Evolutionary conservation across 2,329 filamentous ascomycete genomes (phyloP), one percentile per base, ranked within the genome.

Genomic region (Aquanectria penicillioides): DNA sequence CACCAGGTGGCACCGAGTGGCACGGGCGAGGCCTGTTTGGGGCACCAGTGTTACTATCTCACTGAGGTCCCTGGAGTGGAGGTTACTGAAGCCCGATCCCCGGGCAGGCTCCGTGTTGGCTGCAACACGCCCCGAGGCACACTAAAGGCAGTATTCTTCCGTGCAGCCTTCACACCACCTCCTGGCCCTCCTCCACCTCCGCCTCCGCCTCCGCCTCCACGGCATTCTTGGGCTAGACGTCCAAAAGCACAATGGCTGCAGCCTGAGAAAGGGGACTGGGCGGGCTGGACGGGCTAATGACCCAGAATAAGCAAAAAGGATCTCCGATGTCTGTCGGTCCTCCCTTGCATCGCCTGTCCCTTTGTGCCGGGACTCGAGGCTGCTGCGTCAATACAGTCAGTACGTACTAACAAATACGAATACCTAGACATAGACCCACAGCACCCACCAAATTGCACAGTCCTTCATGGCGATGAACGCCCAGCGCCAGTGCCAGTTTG

Each of bases 1-100:
- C 59, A 61, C 58, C 49, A 22, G 10, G 46, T 38, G 41, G 38
- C 37, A 33, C 44, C 28, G 47, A 40, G 47, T 51, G 36, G 36
- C 47, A 52, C 37, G 37, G 49, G 29, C 37, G 47, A n/a, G 22
- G 22, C 31, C 22, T 37, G 33, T 25, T 37, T 51, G 20, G 36
- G 48, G 15, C n/a, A 33, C 18, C 41, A 29, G n/a, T n/a, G n/a
- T n/a, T n/a, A n/a, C n/a, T n/a, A n/a, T n/a, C n/a, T n/a, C n/a
- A n/a, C n/a, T n/a, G n/a, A n/a, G n/a, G n/a, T n/a, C n/a, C n/a
- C n/a, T n/a, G n/a, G n/a, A n/a, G n/a, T n/a, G n/a, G n/a, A n/a
- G n/a, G n/a, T n/a, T n/a, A n/a, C n/a, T n/a, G n/a, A n/a, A n/a
- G 41, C 41, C 38, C 22, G 38, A 25, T 43, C 38, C 41, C 41